Evolutionary conservation across 208 protist genomes (phyloP).

Genomic region (Crithidia expoeki): DNA sequence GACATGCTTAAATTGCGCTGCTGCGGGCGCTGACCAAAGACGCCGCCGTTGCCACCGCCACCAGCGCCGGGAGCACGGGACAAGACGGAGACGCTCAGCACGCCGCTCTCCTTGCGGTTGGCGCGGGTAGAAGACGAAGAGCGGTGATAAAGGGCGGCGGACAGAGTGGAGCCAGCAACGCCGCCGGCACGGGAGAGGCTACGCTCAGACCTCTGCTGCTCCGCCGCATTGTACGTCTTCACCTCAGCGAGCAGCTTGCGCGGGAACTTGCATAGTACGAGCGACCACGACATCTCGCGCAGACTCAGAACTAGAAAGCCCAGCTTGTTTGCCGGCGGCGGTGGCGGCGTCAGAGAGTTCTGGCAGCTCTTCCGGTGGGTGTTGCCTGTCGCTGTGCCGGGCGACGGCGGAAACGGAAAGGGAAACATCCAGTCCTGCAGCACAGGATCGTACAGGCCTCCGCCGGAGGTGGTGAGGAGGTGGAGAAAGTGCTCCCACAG

Average conservation of each 20-base stretch:
- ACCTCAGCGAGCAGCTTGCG: slow-evolving; percentile 42
- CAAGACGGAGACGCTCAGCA: slow-evolving; percentile 2
- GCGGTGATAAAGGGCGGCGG: not conserved
- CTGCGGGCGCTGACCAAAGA: slow-evolving; percentile 13
- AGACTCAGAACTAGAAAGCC: slow-evolving; percentile 77
- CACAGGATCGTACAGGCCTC: slow-evolving; percentile 63
- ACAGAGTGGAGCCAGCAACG: not conserved
- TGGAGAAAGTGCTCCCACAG: slow-evolving; percentile 72
- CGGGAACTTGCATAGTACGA: slow-evolving; percentile 68
- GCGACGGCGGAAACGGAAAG: slow-evolving; percentile 19
- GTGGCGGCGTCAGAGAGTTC: not conserved
- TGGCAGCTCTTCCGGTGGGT: not conserved
- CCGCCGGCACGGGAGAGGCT: not conserved
- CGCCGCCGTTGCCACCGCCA: slow-evolving; percentile 1
- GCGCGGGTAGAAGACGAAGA: not conserved
- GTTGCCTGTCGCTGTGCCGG: not conserved
- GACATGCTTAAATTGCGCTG: slow-evolving; percentile 9
- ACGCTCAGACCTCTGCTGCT: slow-evolving; percentile 26
- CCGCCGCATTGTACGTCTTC: slow-evolving; percentile 31
- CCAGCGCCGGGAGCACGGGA: not conserved
- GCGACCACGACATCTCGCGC: slow-evolving; percentile 76
- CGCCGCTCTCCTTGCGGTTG: slow-evolving; percentile 10
- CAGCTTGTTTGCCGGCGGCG: slow-evolving; percentile 34
- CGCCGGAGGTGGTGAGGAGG: slow-evolving; percentile 60
- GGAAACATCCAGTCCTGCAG: slow-evolving; percentile 81